Evolutionary conservation across 1,284 basidiomycete species (phyloP), one percentile per base, ranked within the genome.

Genomic region (Sporisorium scitamineum): DNA sequence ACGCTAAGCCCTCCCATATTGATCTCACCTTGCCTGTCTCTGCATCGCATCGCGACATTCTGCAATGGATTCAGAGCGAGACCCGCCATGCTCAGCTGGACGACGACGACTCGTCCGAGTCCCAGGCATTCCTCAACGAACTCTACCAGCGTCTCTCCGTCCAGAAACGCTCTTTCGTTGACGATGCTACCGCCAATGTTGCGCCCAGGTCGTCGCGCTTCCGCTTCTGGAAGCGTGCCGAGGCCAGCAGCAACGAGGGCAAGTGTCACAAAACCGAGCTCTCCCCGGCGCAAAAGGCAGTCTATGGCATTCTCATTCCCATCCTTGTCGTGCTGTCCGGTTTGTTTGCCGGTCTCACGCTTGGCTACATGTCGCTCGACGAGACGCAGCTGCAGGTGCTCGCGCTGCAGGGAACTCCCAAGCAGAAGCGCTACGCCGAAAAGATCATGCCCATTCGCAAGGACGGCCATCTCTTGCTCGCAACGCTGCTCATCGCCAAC

Each of bases 331-430:
- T 88, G 9, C 78, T 90, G 42, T 89, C 88, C 14, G 90, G 90
- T 63, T 81, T 90, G 9, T 90, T 92, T 88, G 91, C 91, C 80
- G 91, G 90, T 85, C 87, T 94, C 76, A 93, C 93, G 67, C 87
- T 93, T 55, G 94, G 94, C 11, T 95, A 95, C 86, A 95, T 96
- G 93, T 93, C 92, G 80, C 89, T 96, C 80, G 94, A 95, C 86
- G 92, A 93, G 86, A 96, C 94, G 22, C 94, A 95, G 88, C 89
- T 96, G 41, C 91, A 92, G 81, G 94, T 96, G 2, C 87, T 96
- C 13, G 90, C 91, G 71, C 90, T 94, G 61, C 93, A 92, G 64
- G 94, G 94, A 24, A 93, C 92, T 20, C 89, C 91, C 88, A 88
- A 90, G 78, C 94, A 96, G 86, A 90, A 92, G 80, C 87, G 87